Evolutionary conservation across 768 basidiomycete genomes (phyloP), one percentile per base, ranked within the genome.

Genomic region (Peribolospora baueri): DNA sequence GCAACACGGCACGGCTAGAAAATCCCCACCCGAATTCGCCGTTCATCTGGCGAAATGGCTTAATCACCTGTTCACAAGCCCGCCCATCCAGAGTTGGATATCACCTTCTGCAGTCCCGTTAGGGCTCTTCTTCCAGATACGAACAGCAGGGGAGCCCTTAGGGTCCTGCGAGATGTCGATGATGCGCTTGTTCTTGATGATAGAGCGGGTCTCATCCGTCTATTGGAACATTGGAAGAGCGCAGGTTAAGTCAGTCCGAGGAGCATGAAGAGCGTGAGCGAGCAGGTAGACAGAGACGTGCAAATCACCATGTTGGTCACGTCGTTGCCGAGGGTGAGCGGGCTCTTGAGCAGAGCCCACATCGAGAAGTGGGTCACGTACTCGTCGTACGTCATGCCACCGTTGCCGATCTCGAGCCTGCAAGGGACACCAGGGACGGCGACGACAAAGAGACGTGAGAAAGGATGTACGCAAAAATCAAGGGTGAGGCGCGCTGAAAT

Each of bases 331-430:
- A 72, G 63, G 47, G 71, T 71, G 7, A 72, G 63, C 0, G 71
- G 70, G 50, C 67, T 68, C 69, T 76, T 76, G 7, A 68, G 68
- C 13, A 74, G 71, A 3, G 74, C 73, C 74, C 75, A 76, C 51
- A 76, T 72, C 2, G 71, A 70, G 48, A 76, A 75, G 56, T 76
- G 58, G 42, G 48, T 47, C 9, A 57, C 55, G 52, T 72, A 70
- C 65, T 72, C 69, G 49, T 71, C 68, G 50, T 63, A 65, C 0
- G 64, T 64, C 68, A 70, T 70, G n/a, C 68, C 70, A 2, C 62
- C 62, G 47, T 63, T 68, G 7, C 69, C 68, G 7, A 68, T 60
- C 59, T 65, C 51, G 9, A 59, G 59, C 59, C 56, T 59, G 38
- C 56, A 54, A 6, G 54, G 43, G 45, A 53, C 57, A 39, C 47